Evolutionary conservation across 371 early-diverging fungal genomes (phyloP), one percentile per base, ranked within the genome.

Genomic region (Mortierella polycephala): DNA sequence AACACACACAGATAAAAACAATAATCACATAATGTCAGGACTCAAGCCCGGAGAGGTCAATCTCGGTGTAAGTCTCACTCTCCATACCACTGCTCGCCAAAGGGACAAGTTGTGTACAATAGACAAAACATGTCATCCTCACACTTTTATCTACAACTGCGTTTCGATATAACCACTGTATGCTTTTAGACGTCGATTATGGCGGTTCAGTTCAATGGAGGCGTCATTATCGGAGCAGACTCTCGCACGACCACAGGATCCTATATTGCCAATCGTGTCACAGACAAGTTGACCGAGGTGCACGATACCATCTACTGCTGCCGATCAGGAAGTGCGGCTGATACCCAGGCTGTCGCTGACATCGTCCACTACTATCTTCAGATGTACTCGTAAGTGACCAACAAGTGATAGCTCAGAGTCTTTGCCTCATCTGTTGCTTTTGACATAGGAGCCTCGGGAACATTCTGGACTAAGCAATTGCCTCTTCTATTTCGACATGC

Each of bases 201-300:
- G 96, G 99, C 99, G 41, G 96, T 98, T 57, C 88, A 91, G 74
- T 99, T 91, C 82, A 87, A 91, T 45, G 96, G 93, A 73, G 99
- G 99, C 42, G 98, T 99, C 46, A 91, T 99, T 65, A 87, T 99
- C 65, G 99, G 98, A 45, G 99, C 99, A 59, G 99, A 99, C 83
- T 98, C 99, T 61, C 92, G 99, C 65, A 97, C 98, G 30, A 96
- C 98, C 39, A 96, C 97, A 5, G 99, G 99, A 44, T 88, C 98
- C 52, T 99, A 98, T 86, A 96, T 99, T 83, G 96, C 95, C 73
- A 98, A 97, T 85, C 89, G 99, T 79, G 96, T 99, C 53, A 99
- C 99, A 18, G 97, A 99, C 87, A 99, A 99, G 86, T 89, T 99
- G 68, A 99, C 99, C n/a, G 88, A 91, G 74, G 90, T 99, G 18